phyloP scores from a whole-genome alignment of 106 monocot species.

The Apostasia ramifera region DNA sequence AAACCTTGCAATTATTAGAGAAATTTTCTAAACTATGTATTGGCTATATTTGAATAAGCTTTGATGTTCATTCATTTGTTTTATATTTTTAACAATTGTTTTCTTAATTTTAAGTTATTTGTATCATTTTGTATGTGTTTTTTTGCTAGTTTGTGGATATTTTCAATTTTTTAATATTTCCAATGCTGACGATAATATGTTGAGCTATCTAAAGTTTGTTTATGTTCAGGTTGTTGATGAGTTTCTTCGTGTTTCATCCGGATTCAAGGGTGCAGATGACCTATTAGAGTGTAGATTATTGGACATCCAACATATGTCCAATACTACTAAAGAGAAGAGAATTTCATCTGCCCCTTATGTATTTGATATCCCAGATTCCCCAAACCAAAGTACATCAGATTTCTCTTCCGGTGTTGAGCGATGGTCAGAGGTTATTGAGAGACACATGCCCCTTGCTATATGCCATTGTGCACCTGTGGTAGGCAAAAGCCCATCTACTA shows the following conservation, averaged over 20 bases:
- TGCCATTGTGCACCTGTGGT: slow-evolving; percentile 62
- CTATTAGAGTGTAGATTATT: slow-evolving; percentile 52
- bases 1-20: no score
- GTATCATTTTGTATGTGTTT: no score
- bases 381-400: slow-evolving; percentile 13
- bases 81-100: no score
- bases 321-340: slow-evolving; percentile 38
- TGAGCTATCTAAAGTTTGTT: slow-evolving; percentile 3
- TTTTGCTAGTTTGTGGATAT: neutral
- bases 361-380: slow-evolving; percentile 18
- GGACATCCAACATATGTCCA: slow-evolving; percentile 56
- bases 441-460: slow-evolving; percentile 54
- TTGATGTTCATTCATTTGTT: no score
- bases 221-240: slow-evolving; percentile 83
- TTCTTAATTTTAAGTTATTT: no score
- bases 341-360: slow-evolving; percentile 85
- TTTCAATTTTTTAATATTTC: neutral
- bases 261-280: slow-evolving; percentile 86
- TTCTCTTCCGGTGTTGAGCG: slow-evolving; percentile 28
- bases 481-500: neutral
- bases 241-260: slow-evolving; percentile 89
- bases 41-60: no score
- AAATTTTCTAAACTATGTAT: no score
- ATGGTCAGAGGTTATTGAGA: slow-evolving; percentile 69
- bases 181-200: neutral